Evolutionary conservation across 495 filamentous ascomycete species (phyloP).

Genomic region (Amphirosellinia nigrospora): DNA sequence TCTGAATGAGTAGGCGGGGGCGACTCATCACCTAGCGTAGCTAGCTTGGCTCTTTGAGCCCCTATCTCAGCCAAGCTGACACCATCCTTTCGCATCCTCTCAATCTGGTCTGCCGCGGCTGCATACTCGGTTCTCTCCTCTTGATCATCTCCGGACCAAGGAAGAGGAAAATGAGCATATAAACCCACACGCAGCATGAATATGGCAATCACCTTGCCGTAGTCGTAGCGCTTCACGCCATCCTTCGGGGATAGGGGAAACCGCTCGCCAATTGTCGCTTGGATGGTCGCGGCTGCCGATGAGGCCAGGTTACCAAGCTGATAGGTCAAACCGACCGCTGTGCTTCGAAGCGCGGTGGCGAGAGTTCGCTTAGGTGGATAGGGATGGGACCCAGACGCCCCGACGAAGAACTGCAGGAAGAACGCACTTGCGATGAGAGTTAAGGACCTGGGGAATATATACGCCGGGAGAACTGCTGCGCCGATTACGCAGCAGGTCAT

Average conservation of each 20-base stretch:
- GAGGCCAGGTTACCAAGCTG: slow-evolving; percentile 82
- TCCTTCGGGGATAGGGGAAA: slow-evolving; percentile 70
- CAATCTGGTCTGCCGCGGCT: slow-evolving; percentile 12
- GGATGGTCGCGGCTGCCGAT: slow-evolving; percentile 77
- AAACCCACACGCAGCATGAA: slow-evolving; percentile 84
- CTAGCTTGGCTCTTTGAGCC: slow-evolving; percentile 16
- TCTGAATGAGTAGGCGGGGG: background rate
- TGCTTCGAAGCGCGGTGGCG: slow-evolving; percentile 78
- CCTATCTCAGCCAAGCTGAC: slow-evolving; percentile 18
- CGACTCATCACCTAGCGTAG: slow-evolving; percentile 9
- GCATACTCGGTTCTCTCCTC: slow-evolving; percentile 23
- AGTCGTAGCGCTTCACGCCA: slow-evolving; percentile 65
- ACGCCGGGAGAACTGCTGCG: slow-evolving; percentile 76
- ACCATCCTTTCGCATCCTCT: slow-evolving; percentile 28
- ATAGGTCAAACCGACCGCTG: slow-evolving; percentile 77
- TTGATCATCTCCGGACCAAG: slow-evolving; percentile 68
- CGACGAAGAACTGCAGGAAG: slow-evolving; percentile 85
- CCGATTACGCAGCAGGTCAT: slow-evolving; percentile 74
- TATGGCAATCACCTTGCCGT: slow-evolving; percentile 87
- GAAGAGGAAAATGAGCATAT: slow-evolving; percentile 73
- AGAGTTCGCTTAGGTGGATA: slow-evolving; percentile 83
- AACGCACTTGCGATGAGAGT: slow-evolving; percentile 75
- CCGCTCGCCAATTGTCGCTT: slow-evolving; percentile 75
- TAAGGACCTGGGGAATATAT: slow-evolving; percentile 65
- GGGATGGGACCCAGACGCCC: slow-evolving; percentile 83